Percentiles rank a stretch among this genome's conserved stretches.
Evolutionary conservation across 768 basidiomycete genomes (phyloP).

Genomic region (Rhodotorula kratochvilovae): DNA sequence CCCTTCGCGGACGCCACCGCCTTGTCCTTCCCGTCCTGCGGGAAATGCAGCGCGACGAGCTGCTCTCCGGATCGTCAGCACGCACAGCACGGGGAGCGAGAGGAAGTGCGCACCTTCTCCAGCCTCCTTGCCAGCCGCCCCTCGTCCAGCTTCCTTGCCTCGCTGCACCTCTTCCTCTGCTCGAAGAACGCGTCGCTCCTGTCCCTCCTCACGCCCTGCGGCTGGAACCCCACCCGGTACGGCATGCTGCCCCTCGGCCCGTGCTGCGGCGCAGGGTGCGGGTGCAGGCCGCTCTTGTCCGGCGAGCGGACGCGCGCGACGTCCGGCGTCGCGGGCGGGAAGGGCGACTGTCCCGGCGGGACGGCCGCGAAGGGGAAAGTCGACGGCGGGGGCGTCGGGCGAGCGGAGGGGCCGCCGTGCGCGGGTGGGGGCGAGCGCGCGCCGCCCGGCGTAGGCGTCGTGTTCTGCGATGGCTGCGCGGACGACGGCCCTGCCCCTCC

Average conservation of each 20-base stretch:
- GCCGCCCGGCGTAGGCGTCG: background rate
- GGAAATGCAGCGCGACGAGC: conserved; percentile 15
- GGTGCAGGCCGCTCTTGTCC: background rate
- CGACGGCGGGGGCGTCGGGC: background rate
- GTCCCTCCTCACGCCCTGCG: conserved; percentile 71
- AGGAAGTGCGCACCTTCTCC: conserved; percentile 66
- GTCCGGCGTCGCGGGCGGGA: background rate
- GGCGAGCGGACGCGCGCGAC: background rate
- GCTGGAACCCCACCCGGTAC: conserved; percentile 90
- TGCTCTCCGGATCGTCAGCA: background rate
- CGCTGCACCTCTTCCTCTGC: conserved; percentile 46
- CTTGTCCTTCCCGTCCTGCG: conserved; percentile 40
- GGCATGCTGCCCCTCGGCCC: conserved; percentile 40
- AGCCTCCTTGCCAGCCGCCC: conserved; percentile 78
- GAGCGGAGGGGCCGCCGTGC: too few species aligned
- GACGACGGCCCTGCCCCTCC: too few species aligned
- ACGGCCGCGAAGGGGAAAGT: conserved; percentile 19
- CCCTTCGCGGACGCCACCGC: background rate
- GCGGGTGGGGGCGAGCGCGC: background rate
- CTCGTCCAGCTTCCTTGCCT: conserved; percentile 64
- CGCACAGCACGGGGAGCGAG: conserved; percentile 28
- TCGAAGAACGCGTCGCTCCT: conserved; percentile 77
- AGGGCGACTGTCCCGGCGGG: conserved; percentile 12
- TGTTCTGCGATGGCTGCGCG: background rate
- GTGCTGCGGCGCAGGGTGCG: background rate